Conservation (phyloP, 306 rosid species). For the Macrotyloma uniflorum region DNA sequence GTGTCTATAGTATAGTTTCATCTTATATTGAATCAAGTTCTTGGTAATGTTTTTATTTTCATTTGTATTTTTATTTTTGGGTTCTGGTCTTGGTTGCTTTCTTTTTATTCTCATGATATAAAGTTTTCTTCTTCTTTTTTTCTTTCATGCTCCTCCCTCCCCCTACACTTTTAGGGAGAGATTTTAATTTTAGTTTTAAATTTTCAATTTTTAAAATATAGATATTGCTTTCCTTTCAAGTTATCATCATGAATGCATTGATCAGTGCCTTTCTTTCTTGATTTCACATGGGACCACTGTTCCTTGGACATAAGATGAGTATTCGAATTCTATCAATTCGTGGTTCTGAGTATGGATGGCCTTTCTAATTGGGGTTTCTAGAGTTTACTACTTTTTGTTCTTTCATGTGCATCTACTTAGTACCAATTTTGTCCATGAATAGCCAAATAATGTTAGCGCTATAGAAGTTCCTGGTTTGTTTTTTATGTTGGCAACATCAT, state of each 20-base stretch:
- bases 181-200: not conserved
- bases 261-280: conserved; percentile 18
- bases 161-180: not conserved
- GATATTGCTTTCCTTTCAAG: conserved; percentile 37
- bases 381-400: conserved; percentile 8
- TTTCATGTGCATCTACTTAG: conserved; percentile 15
- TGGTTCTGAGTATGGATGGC: not conserved
- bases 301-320: conserved; percentile 30
- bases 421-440: conserved; percentile 2
- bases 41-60: not conserved
- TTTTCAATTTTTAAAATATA: not conserved
- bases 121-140: conserved; percentile 11
- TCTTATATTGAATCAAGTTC: conserved; percentile 1
- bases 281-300: conserved; percentile 39
- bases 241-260: conserved; percentile 27
- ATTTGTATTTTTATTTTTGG: not conserved
- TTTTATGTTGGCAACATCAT: conserved; percentile 22
- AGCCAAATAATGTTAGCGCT: conserved; percentile 3
- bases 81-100: conserved; percentile 1
- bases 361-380: conserved; percentile 15
- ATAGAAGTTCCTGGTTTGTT: conserved; percentile 14
- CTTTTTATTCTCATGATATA: not conserved
- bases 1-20: not conserved
- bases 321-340: conserved; percentile 30
- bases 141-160: not conserved